Conservation (phyloP, 2,329 filamentous ascomycete genomes). For the Coleophoma cylindrospora region DNA sequence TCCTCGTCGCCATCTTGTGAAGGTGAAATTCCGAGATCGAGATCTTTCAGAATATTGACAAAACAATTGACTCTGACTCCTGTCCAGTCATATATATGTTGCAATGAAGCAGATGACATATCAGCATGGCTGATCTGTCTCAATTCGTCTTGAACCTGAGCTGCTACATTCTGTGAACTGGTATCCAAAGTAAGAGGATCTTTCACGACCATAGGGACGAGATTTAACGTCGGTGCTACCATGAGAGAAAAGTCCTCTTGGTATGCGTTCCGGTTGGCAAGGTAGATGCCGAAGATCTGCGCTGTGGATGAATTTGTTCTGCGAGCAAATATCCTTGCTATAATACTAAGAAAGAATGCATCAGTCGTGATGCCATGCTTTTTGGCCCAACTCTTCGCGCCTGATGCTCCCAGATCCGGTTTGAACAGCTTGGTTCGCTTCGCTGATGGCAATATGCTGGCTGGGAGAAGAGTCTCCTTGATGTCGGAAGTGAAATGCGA, state of each 20-base stretch:
- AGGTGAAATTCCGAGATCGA: background rate
- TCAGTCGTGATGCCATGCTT: constrained; percentile 62
- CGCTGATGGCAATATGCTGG: background rate
- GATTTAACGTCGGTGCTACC: constrained; percentile 68
- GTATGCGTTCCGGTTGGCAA: constrained; percentile 66
- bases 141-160: constrained; percentile 63
- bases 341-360: constrained; percentile 69
- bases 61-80: constrained; percentile 65
- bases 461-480: constrained; percentile 31
- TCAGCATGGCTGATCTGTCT: constrained; percentile 49
- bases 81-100: constrained; percentile 72
- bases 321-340: constrained; percentile 40
- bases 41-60: constrained; percentile 68
- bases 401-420: constrained; percentile 38
- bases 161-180: constrained; percentile 46
- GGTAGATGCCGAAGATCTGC: constrained; percentile 72
- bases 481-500: constrained; percentile 26
- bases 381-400: constrained; percentile 38
- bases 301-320: constrained; percentile 23
- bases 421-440: constrained; percentile 35
- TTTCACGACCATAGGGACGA: constrained; percentile 65
- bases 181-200: constrained; percentile 15
- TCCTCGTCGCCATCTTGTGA: background rate
- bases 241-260: constrained; percentile 42
- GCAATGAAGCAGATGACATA: constrained; percentile 56